A percentile compares a stretch with the other conserved stretches of the same genome.
phyloP scores from a whole-genome alignment of 2,329 filamentous ascomycete species.

The Fusarium foetens region DNA sequence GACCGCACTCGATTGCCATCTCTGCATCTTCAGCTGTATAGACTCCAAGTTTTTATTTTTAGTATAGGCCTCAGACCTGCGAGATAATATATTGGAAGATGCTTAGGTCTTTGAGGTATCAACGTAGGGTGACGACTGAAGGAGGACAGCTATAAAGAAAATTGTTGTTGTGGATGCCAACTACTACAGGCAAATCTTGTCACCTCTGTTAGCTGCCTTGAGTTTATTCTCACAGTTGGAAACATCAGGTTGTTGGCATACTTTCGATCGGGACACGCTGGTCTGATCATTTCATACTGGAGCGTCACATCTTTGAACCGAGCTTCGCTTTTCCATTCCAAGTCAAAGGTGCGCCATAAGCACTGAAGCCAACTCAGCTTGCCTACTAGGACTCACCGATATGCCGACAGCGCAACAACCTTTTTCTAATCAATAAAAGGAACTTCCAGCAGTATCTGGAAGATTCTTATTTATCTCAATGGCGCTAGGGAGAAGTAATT shows the following conservation, averaged over 20 bases:
- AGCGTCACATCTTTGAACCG: fast-evolving
- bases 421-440: fast-evolving
- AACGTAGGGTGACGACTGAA: too few relatives aligned
- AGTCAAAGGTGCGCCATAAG: fast-evolving
- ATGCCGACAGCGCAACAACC: neutral
- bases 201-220: neutral
- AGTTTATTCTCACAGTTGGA: fast-evolving
- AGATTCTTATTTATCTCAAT: neutral
- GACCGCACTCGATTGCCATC: too few relatives aligned
- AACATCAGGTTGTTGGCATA: fast-evolving
- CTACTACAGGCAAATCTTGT: too few relatives aligned
- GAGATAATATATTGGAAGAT: too few relatives aligned
- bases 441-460: neutral
- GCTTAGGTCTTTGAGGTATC: too few relatives aligned
- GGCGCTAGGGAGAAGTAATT: neutral
- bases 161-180: too few relatives aligned
- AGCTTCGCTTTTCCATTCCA: neutral
- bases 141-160: too few relatives aligned
- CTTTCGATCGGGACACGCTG: fast-evolving
- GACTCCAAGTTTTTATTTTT: too few relatives aligned
- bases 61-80: too few relatives aligned
- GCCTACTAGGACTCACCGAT: fast-evolving
- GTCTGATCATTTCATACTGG: fast-evolving
- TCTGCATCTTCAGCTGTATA: too few relatives aligned
- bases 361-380: neutral